Percentiles rank a stretch among this genome's conserved stretches.
Conservation (phyloP, 768 basidiomycete species). For the Hygrophoropsis aurantiaca region DNA sequence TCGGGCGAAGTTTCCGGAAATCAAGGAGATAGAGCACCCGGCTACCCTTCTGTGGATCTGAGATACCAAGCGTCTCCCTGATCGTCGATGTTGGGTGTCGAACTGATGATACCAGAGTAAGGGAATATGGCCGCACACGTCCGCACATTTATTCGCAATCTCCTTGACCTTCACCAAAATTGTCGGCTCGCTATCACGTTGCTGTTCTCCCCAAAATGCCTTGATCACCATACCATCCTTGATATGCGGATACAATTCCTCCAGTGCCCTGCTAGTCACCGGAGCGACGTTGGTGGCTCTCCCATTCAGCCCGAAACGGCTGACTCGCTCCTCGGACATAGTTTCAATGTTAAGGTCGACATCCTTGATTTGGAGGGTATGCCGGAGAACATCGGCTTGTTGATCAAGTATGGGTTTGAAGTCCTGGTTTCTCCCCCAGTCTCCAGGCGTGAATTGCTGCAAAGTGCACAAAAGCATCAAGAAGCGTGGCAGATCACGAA, state of each 20-base stretch:
- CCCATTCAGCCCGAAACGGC: not conserved
- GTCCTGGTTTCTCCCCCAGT: too few relatives aligned
- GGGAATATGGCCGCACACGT: not conserved
- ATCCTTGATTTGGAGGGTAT: not conserved
- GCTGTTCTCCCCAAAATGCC: conserved; percentile 10
- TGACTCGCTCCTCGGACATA: not conserved
- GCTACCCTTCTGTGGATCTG: not conserved
- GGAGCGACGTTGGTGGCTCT: not conserved
- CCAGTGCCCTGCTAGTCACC: not conserved
- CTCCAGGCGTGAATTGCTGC: too few relatives aligned
- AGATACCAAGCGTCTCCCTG: too few relatives aligned
- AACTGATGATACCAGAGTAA: not conserved
- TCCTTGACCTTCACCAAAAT: not conserved
- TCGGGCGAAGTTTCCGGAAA: not conserved
- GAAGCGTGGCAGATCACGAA: too few relatives aligned
- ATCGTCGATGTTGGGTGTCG: not conserved
- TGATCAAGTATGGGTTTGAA: too few relatives aligned
- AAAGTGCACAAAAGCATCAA: too few relatives aligned
- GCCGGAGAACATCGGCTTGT: too few relatives aligned
- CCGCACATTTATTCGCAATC: not conserved
- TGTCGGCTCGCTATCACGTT: not conserved
- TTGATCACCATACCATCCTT: conserved; percentile 4
- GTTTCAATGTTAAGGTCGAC: not conserved
- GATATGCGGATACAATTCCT: not conserved
- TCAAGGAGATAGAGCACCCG: conserved; percentile 10